These are phyloP conservation scores for Phytophthora pini DNA, from an alignment of 352 stramenopile species.

Conservation along the genomic window DNA sequence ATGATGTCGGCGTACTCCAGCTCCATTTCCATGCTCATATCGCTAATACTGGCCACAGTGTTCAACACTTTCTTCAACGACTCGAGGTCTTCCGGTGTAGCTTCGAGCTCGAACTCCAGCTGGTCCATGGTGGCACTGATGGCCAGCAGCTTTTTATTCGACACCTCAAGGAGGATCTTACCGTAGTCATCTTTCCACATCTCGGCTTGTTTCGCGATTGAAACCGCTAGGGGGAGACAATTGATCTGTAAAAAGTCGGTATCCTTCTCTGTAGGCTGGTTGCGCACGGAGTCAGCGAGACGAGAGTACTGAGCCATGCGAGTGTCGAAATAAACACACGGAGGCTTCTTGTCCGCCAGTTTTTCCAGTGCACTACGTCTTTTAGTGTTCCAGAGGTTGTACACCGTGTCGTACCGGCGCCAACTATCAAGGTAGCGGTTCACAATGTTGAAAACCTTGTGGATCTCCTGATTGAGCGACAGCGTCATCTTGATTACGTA, in stretches of 20 bases:
- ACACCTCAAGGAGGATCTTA: constrained; percentile 90
- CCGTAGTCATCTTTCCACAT: constrained; percentile 96
- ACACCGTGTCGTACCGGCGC: constrained; percentile 94
- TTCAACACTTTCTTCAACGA: constrained; percentile 96
- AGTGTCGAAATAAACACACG: constrained; percentile 95
- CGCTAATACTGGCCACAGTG: constrained; percentile 85
- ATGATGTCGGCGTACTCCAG: constrained; percentile 94
- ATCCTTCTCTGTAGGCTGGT: constrained; percentile 92
- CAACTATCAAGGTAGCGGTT: constrained; percentile 95
- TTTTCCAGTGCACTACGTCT: constrained; percentile 91
- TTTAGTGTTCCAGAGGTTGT: constrained; percentile 96
- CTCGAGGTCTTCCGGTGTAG: constrained; percentile 87
- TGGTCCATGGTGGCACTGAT: constrained; percentile 82
- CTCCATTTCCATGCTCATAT: constrained; percentile 95
- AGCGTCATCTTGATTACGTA: constrained; percentile 97
- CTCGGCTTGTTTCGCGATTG: constrained; percentile 92
- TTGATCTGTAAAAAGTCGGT: constrained; percentile 96
- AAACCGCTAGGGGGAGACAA: constrained; percentile 87
- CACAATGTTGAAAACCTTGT: constrained; percentile 95
- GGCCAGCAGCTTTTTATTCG: constrained; percentile 80
- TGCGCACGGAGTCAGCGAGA: constrained; percentile 89
- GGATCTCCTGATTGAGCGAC: constrained; percentile 93
- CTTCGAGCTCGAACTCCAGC: constrained; percentile 81
- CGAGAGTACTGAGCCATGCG: constrained; percentile 92
- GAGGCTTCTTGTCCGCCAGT: constrained; percentile 91